Percentiles rank a stretch among this genome's conserved stretches.
phyloP scores from a whole-genome alignment of 352 stramenopile genomes.

The Phytopythium helicoides region DNA sequence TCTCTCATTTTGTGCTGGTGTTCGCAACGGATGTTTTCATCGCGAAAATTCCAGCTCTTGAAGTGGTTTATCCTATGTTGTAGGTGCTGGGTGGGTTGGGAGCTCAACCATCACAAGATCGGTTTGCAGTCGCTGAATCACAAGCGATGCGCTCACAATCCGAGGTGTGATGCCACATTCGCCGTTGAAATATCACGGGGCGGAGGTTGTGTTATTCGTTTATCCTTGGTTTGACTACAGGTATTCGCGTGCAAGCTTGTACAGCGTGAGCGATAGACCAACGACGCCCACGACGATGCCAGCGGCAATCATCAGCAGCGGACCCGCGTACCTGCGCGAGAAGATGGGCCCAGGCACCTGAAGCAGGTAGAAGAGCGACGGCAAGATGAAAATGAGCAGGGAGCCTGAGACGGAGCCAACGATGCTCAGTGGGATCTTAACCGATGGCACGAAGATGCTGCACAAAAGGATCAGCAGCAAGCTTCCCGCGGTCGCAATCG shows the following conservation, averaged over 20 bases:
- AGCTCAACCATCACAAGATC: no score
- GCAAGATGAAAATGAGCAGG: constrained; percentile 81
- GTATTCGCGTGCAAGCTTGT: constrained; percentile 39
- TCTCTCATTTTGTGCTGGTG: no score
- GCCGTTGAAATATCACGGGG: no score
- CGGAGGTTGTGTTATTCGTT: no score
- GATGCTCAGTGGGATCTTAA: constrained; percentile 79
- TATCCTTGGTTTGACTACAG: no score
- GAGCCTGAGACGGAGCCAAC: constrained; percentile 75
- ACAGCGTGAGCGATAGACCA: constrained; percentile 36
- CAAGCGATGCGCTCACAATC: no score
- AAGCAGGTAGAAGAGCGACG: constrained; percentile 73
- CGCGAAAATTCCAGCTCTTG: no score
- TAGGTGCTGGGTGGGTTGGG: no score
- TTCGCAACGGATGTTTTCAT: no score
- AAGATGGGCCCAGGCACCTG: constrained; percentile 42
- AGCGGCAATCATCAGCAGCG: constrained; percentile 55
- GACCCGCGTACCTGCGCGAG: constrained; percentile 35
- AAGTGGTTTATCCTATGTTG: no score
- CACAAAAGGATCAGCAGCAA: constrained; percentile 61
- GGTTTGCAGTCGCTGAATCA: no score
- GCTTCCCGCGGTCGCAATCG: constrained; percentile 44
- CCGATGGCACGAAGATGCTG: constrained; percentile 71
- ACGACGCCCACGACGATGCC: constrained; percentile 45
- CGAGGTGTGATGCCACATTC: no score